Conservation (phyloP, 164 flowering plant genomes). For the Cinnamomum micranthum region DNA sequence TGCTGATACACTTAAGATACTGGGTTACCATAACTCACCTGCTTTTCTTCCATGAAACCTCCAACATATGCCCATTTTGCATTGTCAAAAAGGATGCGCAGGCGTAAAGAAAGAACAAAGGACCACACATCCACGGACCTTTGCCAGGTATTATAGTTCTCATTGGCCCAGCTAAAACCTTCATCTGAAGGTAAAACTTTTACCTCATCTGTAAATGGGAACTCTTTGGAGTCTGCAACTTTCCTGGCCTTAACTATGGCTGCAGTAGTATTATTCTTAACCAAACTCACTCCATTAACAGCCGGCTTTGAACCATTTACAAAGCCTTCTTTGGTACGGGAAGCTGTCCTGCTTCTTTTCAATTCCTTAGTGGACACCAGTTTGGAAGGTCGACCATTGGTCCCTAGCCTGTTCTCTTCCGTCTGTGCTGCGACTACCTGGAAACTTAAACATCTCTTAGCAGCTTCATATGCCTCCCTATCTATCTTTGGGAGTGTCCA, state of each 20-base stretch:
- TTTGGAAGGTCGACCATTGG: conserved; percentile 29
- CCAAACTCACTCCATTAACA: conserved; percentile 36
- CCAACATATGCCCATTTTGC: conserved; percentile 90
- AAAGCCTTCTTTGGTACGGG: conserved; percentile 21
- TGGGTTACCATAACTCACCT: conserved; percentile 36
- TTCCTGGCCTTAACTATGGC: conserved; percentile 29
- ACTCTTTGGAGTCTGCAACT: conserved; percentile 22
- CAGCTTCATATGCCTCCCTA: conserved; percentile 8
- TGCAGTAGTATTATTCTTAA: conserved; percentile 29
- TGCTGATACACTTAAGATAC: background rate
- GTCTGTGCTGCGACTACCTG: conserved; percentile 41
- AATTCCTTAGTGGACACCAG: conserved; percentile 69
- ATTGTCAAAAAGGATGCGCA: conserved; percentile 71
- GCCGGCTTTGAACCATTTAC: conserved; percentile 33
- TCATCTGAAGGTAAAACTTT: conserved; percentile 77
- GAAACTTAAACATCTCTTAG: conserved; percentile 20
- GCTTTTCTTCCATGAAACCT: conserved; percentile 82
- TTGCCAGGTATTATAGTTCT: conserved; percentile 64
- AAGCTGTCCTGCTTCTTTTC: conserved; percentile 28
- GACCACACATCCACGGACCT: conserved; percentile 88
- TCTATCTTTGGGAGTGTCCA: conserved; percentile 16
- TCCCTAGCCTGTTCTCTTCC: conserved; percentile 34
- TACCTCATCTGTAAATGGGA: conserved; percentile 56
- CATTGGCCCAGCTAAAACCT: conserved; percentile 90
- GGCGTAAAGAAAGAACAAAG: conserved; percentile 65